Evolutionary conservation across 495 filamentous ascomycete species (phyloP), one percentile per base, ranked within the genome.

Genomic region (Tirmania nivea): DNA sequence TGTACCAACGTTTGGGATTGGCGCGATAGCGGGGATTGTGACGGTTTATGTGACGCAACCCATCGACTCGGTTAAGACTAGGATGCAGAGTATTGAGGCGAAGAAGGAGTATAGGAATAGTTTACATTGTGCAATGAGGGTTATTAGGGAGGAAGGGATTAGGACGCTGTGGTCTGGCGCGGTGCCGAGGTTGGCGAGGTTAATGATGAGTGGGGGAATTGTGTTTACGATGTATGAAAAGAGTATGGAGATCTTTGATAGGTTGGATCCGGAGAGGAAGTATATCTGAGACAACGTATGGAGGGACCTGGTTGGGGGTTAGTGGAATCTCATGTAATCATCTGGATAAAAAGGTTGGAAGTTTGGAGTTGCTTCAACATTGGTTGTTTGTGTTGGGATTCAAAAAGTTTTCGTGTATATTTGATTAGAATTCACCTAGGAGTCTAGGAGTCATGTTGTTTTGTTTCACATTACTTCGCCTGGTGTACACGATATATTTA

Each of bases 171-270:
- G 90, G 90, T 86, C 83, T 55, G 90, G 90, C 17, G 89, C 92
- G 20, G 61, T 95, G 56, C 90, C 90, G 2, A 68, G 90, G 50
- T 67, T 97, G 60, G 87, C 78, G 17, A 70, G 90, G 54, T 65
- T 97, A 56, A 83, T 94, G 56, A 52, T 88, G 70, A 94, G 86
- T 63, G 90, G 90, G 51, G 90, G 90, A 17, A 94, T 97, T 63
- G 92, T 97, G 52, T 97, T 97, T 64, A 87, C 92, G 4, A 94
- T 96, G 88, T 96, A 97, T 66, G 90, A 97, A 70, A 96, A 96
- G 73, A 82, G 82, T 42, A 95, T 97, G 69, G 92, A 96, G 54
- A 60, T 81, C 49, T 74, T 97, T 67, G 82, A 90, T 63, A 70
- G 66, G 55, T 36, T 86, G 20, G 90, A 97, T 66, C 92, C 90